phyloP scores from a whole-genome alignment of 1,284 basidiomycete genomes.

The Wolfiporia cocos region DNA sequence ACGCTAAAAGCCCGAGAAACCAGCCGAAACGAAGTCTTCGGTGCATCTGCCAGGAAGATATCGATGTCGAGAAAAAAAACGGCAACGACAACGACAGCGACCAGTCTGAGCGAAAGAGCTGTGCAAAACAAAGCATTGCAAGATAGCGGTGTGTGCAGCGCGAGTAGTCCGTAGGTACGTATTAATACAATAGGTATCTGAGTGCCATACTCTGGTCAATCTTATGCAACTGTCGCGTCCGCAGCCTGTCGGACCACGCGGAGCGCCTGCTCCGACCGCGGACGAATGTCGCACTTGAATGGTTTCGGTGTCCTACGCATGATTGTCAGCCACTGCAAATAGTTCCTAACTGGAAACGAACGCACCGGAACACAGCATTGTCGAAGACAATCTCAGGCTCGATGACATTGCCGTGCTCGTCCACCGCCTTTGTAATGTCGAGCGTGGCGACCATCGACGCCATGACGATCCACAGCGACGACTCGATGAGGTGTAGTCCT shows the following conservation, averaged over 20 bases:
- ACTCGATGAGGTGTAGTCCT: conserved; percentile 39
- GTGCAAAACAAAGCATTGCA: too few relatives aligned
- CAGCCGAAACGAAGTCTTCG: too few relatives aligned
- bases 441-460: conserved; percentile 39
- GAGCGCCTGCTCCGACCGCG: conserved; percentile 22
- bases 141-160: too few relatives aligned
- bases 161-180: too few relatives aligned
- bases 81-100: too few relatives aligned
- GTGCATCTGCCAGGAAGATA: too few relatives aligned
- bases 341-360: too few relatives aligned
- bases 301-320: conserved; percentile 20
- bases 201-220: too few relatives aligned
- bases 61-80: too few relatives aligned
- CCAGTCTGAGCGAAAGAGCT: too few relatives aligned
- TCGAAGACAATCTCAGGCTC: conserved; percentile 35
- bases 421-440: conserved; percentile 33
- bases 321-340: too few relatives aligned
- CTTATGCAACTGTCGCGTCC: conserved; percentile 5
- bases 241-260: conserved; percentile 18
- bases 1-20: too few relatives aligned
- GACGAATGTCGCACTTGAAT: conserved; percentile 25
- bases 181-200: neutral
- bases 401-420: conserved; percentile 35
- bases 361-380: conserved; percentile 35
- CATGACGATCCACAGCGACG: conserved; percentile 41